Evolutionary conservation across 495 filamentous ascomycete genomes (phyloP).

Genomic region (Trichoderma parareesei): DNA sequence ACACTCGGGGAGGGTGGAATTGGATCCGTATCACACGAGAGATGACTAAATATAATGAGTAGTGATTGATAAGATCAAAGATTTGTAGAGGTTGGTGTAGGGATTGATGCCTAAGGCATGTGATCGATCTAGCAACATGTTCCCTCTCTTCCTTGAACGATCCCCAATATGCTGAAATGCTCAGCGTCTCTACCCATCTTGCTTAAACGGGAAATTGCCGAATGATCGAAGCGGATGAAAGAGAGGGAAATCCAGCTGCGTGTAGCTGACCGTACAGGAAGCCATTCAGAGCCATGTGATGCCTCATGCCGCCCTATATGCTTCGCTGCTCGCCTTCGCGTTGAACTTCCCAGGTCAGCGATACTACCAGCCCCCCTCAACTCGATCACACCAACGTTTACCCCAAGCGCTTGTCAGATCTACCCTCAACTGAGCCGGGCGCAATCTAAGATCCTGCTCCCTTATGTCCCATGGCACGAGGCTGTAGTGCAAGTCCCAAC

Average conservation of each 20-base stretch:
- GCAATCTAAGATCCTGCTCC: conserved; percentile 22
- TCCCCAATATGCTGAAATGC: no score
- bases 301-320: background rate
- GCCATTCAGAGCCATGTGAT: background rate
- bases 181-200: no score
- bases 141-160: no score
- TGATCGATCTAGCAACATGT: no score
- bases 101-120: no score
- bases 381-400: conserved; percentile 30
- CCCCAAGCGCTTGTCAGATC: conserved; percentile 26
- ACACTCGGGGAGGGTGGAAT: no score
- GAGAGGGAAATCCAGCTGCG: no score
- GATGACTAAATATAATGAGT: no score
- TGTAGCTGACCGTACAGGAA: background rate
- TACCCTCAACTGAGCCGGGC: conserved; percentile 26
- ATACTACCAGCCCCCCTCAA: conserved; percentile 24
- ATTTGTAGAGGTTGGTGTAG: no score
- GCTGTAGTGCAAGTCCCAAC: conserved; percentile 27
- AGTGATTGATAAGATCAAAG: no score
- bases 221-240: background rate
- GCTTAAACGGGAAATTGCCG: no score
- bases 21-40: no score
- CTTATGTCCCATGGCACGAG: conserved; percentile 16
- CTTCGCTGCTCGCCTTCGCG: background rate
- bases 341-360: background rate